A percentile compares a stretch with the other conserved stretches of the same genome.
These are phyloP conservation scores for Pulveroboletus frians DNA, from an alignment of 768 basidiomycete species.

Conservation along the genomic window DNA sequence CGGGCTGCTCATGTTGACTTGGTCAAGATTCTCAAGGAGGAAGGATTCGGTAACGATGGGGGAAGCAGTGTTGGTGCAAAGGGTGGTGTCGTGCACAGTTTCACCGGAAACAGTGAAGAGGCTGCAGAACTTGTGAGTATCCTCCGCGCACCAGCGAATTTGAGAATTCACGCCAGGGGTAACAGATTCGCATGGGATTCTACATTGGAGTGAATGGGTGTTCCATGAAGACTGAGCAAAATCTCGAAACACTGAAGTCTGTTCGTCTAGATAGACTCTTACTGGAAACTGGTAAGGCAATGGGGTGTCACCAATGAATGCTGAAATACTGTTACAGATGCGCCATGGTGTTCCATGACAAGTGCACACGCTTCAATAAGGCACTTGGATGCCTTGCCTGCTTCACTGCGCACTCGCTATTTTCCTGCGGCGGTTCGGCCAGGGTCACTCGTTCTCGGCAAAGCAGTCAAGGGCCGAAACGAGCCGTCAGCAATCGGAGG, in stretches of 20 bases:
- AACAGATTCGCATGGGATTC: constrained; percentile 68
- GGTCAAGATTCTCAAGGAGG: constrained; percentile 56
- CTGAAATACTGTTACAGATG: constrained; percentile 38
- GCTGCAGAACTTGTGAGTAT: constrained; percentile 57
- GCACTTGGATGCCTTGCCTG: constrained; percentile 45
- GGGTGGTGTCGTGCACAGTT: constrained; percentile 81
- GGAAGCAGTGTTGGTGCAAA: constrained; percentile 51
- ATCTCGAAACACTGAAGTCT: constrained; percentile 47
- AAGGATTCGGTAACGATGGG: constrained; percentile 56
- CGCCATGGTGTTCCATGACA: constrained; percentile 71
- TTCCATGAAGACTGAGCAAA: constrained; percentile 66
- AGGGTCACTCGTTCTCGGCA: constrained; percentile 54
- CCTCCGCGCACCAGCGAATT: neutral
- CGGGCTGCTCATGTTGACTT: constrained; percentile 72
- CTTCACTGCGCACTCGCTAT: constrained; percentile 42
- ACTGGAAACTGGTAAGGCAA: constrained; percentile 63
- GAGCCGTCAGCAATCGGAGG: constrained; percentile 64
- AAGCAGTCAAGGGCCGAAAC: constrained; percentile 70
- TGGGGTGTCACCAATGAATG: neutral
- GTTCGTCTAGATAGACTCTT: constrained; percentile 59
- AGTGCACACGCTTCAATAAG: constrained; percentile 57
- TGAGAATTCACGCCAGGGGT: neutral
- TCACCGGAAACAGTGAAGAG: constrained; percentile 65
- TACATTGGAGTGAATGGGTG: constrained; percentile 63
- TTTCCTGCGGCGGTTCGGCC: constrained; percentile 48